Evolutionary conservation across 352 stramenopile genomes (phyloP), one percentile per base, ranked within the genome.

Genomic region (Detonula confervacea): DNA sequence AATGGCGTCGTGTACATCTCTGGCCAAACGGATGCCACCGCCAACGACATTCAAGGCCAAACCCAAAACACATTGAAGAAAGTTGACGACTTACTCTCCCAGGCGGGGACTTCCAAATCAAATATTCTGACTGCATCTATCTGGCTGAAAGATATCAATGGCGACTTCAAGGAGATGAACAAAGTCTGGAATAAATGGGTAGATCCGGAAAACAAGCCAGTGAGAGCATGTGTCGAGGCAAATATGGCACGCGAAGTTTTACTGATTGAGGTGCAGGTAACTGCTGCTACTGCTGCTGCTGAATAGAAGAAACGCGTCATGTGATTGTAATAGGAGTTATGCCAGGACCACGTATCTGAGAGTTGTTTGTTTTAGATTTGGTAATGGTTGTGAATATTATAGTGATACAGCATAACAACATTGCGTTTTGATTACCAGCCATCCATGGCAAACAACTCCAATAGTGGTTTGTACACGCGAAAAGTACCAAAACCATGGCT

Each of bases 191-290:
- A 83, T 71, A 60, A 65, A 49, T 94, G 85, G 85, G 69, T 93
- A 35, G 81, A 90, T 71, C 59, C 77, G 8, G 61, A 89, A 5
- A 91, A 90, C 64, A 94, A 94, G 63, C 84, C 83, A 9, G 87
- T 90, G 12, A 60, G 89, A 51, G 85, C 85, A 18, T 89, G 81
- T 20, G 87, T 90, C 7, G 73, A 93, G 62, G 72, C 83, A 33
- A 59, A 49, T 51, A 87, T 94, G 76, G 89, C 87, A 30, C 68
- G 25, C 25, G 77, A 83, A 20, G 39, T 77, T 2, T 68, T 91
- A 47, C 70, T 91, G 35, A 83, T 94, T 0, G 88, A 94, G 52
- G 90, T 94, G 61, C 86, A 94, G 65, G 81, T 94, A 4, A 92
- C 87, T 47, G 88, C 88, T 39, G 78, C 73, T 20, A 42, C 33